Evolutionary conservation across 202 grass and related monocot genomes (phyloP), one percentile per base, ranked within the genome.

Genomic region (Saccharum hybrid): DNA sequence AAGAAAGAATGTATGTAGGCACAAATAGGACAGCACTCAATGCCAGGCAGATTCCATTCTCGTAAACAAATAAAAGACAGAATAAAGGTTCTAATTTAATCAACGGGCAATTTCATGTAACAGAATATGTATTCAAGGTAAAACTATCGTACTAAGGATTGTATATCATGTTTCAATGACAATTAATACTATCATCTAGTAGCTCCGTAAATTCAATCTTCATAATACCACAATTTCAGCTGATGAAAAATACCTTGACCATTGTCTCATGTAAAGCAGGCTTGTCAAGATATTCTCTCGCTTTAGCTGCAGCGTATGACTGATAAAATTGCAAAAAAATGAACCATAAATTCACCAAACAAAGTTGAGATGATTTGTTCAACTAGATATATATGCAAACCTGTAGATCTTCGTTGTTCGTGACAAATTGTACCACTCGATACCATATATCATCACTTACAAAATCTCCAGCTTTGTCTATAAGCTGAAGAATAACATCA

Each of bases 381-480:
- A 72, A 80, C 12, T 69, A 87, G 40, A 86, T 87, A 90, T 75
- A 83, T 67, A 64, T 15, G 64, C 31, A 71, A 76, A 99, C 93
- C 96, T 99, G 96, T 73, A 99, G 88, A 92, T 99, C 91, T 42
- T 99, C 93, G 51, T 99, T 99, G 86, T 99, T 99, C 82, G 96
- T 99, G 75, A 99, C 96, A 96, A 99, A 99, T 43, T 99, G 93
- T 40, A 99, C 96, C 86, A 99, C 96, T 67, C 96, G 96, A 85
- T 99, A 99, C 96, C 96, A 99, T 89, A 99, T 99, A 87, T 99
- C 96, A 80, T 99, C 96, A 84, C 96, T 98, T 57, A 98, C 96
- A 90, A 98, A 98, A 86, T 98, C 96, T 45, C 96, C 96, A 9
- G 93, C 96, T 84, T 99, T 99, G 69, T 99, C 96, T 77, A 99